Evolutionary conservation across 805 yeast genomes (phyloP).

Genomic region (Pichia cabralensis): DNA sequence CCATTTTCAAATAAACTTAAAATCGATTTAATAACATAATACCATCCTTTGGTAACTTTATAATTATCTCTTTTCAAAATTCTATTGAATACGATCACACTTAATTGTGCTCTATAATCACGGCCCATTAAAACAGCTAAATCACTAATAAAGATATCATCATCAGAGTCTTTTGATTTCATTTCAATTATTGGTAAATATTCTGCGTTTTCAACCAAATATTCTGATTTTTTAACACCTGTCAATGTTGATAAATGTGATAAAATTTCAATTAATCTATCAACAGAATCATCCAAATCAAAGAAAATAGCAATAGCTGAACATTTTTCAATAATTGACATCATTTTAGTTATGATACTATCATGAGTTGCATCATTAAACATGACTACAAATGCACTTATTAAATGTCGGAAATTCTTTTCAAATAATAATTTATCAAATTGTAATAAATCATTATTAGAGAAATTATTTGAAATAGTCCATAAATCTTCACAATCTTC

Average conservation of each 20-base stretch:
- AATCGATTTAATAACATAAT: slow-evolving; percentile 45
- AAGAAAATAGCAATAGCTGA: slow-evolving; percentile 66
- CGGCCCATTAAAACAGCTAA: slow-evolving; percentile 76
- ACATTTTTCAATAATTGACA: slow-evolving; percentile 80
- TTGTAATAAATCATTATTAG: slow-evolving; percentile 28
- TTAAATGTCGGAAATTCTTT: slow-evolving; percentile 50
- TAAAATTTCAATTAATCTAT: slow-evolving; percentile 54
- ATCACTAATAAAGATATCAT: slow-evolving; percentile 64
- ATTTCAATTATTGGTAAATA: slow-evolving; percentile 36
- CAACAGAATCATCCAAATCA: slow-evolving; percentile 45
- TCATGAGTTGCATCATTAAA: slow-evolving; percentile 89
- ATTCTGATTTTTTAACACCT: slow-evolving; percentile 27
- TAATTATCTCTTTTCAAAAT: slow-evolving; percentile 52
- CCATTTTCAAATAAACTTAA: slow-evolving; percentile 64
- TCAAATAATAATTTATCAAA: slow-evolving; percentile 70
- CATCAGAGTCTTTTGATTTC: slow-evolving; percentile 28
- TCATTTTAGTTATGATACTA: slow-evolving; percentile 74
- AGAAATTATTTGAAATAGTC: slow-evolving; percentile 10
- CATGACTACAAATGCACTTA: slow-evolving; percentile 63
- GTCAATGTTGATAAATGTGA: slow-evolving; percentile 62
- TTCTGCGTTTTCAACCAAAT: slow-evolving; percentile 25
- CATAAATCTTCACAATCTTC: slow-evolving; percentile 11
- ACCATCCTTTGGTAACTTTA: slow-evolving; percentile 46
- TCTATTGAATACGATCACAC: slow-evolving; percentile 77
- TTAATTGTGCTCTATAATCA: slow-evolving; percentile 85